Evolutionary conservation across 192 early-diverging fungal species (phyloP), one percentile per base, ranked within the genome.

Genomic region (Thamnidium elegans): DNA sequence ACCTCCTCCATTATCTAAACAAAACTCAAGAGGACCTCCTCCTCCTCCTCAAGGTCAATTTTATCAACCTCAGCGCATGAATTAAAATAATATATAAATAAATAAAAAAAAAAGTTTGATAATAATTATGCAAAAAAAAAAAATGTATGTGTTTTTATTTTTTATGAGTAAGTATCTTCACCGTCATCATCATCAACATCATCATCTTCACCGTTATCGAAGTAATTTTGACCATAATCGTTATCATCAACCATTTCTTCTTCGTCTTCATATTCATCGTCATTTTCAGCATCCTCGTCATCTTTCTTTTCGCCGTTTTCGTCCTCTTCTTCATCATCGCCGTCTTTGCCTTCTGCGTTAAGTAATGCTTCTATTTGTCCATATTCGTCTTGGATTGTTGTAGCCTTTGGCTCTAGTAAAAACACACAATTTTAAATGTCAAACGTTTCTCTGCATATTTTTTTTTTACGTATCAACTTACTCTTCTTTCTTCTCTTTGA

Each of bases 191-290:
- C 73, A 26, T 67, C 68, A 62, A 63, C 19, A 54, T 71, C 68
- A 39, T 75, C 73, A 7, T 26, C 68, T 63, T 75, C 73, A 20
- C 73, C 73, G 31, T 75, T 70, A 47, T 75, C 73, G 70, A 75
- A 75, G 73, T 75, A 75, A 32, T 70, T 75, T 20, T 75, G 68
- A 21, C 26, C 54, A 67, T 75, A 75, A 36, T 75, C 73, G 58
- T 75, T 75, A 30, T 73, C 71, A 52, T 73, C 71, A 0, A 73
- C 56, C 46, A 73, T n/a, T 2, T 73, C 71, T 36, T 73, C 71
- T 68, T 73, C 71, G 10, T 73, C 71, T 34, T 73, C 71, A 9
- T 64, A 62, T 19, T 63, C 66, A 0, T 46, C 50, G 9, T 59
- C 71, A 23, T 36, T 47, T 34, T 62, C 68, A 30, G 20, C 61